Base-by-base conservation (phyloP, 768 basidiomycete genomes). In the Strobilomyces dryophilus region DNA sequence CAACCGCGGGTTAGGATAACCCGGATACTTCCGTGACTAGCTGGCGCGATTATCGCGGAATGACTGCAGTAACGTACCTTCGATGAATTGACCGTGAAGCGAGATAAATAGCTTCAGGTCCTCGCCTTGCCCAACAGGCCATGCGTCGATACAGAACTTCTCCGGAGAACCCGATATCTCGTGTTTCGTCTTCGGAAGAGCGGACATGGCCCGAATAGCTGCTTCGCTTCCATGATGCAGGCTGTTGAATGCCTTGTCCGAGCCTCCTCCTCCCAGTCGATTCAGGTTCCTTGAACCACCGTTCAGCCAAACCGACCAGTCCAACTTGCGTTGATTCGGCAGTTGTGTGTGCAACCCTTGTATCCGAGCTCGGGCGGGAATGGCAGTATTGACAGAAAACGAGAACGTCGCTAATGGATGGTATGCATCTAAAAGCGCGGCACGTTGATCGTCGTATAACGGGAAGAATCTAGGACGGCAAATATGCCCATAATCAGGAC, bases 351-450 rank as follows among this genome's bases (percentile, higher is more conserved):
- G 84, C 56, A 84, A 76, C 20, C 85, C 86, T 65, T 85, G 79
- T 43, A 89, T 75, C 44, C 89, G 80, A 0, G 91, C 89, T 15
- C 94, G 87, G 8, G 77, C 67, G 5, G 91, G 91, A 55, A 95
- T 88, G 7, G 80, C 66, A 1, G 94, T 95, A 66, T 94, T 95
- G 61, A 83, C 82, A 18, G 87, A 88, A 66, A 86, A 89, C 1
- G 94, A 97, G 67, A 98, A 94, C 8, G 93, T 95, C n/a, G 95
- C 89, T 11, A 80, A 73, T 1, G 89, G 83, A 54, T 89, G 82
- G 66, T 98, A 99, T 18, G 79, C 91, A 43, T 85, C 76, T 15
- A 80, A 63, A 7, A 98, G 78, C 0, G 76, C 71, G 0, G 77
- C 70, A 17, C 95, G 84, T 57, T 89, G 82, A 18, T 73, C 78